phyloP scores from a whole-genome alignment of 2,329 filamentous ascomycete genomes.

The Aspergillus sp. region DNA sequence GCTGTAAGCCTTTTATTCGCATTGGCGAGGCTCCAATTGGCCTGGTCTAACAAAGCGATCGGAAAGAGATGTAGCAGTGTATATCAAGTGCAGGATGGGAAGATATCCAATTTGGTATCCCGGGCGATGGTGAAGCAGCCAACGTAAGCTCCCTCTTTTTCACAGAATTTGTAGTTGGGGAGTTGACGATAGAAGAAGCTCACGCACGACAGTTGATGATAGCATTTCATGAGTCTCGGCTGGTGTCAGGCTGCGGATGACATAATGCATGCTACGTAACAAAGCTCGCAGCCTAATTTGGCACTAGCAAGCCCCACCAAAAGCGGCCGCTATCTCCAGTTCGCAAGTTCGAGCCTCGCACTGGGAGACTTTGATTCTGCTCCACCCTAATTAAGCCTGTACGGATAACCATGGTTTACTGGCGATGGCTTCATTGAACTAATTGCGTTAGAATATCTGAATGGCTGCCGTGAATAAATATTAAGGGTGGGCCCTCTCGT shows the following conservation, averaged over 20 bases:
- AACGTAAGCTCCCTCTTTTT: conserved; percentile 7
- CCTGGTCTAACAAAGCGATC: conserved; percentile 17
- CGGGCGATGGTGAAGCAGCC: not conserved
- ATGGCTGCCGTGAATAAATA: not conserved
- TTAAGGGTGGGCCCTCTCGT: not conserved
- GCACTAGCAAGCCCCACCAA: not conserved
- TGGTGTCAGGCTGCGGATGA: conserved; percentile 25
- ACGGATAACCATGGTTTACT: not conserved
- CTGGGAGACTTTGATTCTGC: not conserved
- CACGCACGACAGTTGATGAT: conserved; percentile 19
- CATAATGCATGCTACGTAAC: conserved; percentile 28
- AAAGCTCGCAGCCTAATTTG: conserved; percentile 20
- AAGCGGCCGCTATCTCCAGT: not conserved
- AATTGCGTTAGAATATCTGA: too few relatives aligned
- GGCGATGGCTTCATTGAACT: not conserved
- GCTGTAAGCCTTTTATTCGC: conserved; percentile 27
- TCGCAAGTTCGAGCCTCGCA: conserved; percentile 3
- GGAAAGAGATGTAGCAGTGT: conserved; percentile 10
- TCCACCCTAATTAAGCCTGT: not conserved
- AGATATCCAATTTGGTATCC: not conserved
- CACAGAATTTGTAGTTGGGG: conserved; percentile 6
- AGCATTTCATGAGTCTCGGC: conserved; percentile 13
- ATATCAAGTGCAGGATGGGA: not conserved
- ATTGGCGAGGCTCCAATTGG: conserved; percentile 21
- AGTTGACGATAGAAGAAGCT: conserved; percentile 17